Evolutionary conservation across 2,329 filamentous ascomycete species (phyloP), one percentile per base, ranked within the genome.

Genomic region (Fusarium sp.): DNA sequence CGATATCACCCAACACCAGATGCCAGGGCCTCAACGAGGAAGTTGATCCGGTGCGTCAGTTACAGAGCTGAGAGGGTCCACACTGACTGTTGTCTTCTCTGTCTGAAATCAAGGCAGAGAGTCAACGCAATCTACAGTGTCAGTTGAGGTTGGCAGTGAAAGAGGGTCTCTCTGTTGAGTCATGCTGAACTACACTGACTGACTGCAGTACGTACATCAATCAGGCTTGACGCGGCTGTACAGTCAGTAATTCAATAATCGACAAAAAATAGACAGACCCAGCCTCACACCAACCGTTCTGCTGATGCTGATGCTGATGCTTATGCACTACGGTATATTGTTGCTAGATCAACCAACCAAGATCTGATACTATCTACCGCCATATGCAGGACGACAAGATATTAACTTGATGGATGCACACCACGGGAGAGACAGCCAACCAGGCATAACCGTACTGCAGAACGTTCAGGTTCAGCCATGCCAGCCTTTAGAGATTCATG

Each of bases 21-120:
- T 52, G 27, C 38, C 42, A 58, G 68, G 69, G 58, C 69, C 69
- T 71, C 64, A 65, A 71, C 56, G 55, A 72, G 69, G 69, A 71
- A 71, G 59, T 71, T 71, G 64, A 65, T 53, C 69, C 69, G 69
- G 69, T 65, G 64, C 52, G 39, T 70, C 69, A 69, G 68, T 58
- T 72, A 68, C 68, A 71, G 65, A 69, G 65, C 52, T 31, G 31
- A 31, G 22, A 20, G 65, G 39, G 15, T 44, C 65, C 66, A 69
- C 66, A 53, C 9, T 58, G n/a, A 50, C 27, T 42, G 45, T 31
- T 52, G 33, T 46, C 47, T 45, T 60, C 27, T 39, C 46, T 39
- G 49, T 31, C 42, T 47, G 29, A 38, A 70, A 70, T 55, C 67
- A 70, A 61, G 67, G 67, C 65, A 69, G 36, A 45, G 29, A 35